These are phyloP conservation scores for Arctostaphylos glauca DNA, from an alignment of 148 eudicot species.

Conservation along the genomic window DNA sequence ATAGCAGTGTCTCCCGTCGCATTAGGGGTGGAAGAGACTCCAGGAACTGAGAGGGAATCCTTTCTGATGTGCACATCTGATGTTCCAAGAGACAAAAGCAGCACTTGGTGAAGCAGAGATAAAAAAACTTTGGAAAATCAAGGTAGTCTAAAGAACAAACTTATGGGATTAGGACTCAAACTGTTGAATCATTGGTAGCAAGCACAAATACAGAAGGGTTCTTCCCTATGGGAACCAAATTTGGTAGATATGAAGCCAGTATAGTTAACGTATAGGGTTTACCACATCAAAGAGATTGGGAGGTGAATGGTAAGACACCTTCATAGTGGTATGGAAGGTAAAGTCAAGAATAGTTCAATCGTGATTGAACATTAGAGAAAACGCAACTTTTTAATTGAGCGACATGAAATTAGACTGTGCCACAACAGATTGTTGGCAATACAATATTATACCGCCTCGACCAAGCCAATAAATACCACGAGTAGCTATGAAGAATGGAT, in stretches of 20 bases:
- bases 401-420: neutral
- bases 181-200: neutral
- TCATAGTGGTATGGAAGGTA: slow-evolving; percentile 2
- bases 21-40: slow-evolving; percentile 13
- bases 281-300: neutral
- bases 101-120: neutral
- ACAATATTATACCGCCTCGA: neutral
- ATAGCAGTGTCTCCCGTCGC: slow-evolving; percentile 1
- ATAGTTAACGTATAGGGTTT: neutral
- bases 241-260: no score
- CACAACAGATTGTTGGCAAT: neutral
- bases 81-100: neutral
- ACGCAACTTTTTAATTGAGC: neutral
- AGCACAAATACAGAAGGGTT: neutral
- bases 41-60: slow-evolving; percentile 7
- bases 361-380: neutral
- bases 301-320: neutral
- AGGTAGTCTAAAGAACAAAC: neutral
- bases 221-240: neutral
- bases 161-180: no score
- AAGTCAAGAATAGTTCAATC: slow-evolving; percentile 1
- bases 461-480: neutral
- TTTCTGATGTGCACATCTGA: slow-evolving; percentile 16
- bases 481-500: no score
- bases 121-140: neutral